A percentile compares a stretch with the other conserved stretches of the same genome.
Evolutionary conservation across 148 eudicot species (phyloP).

Genomic region (Diospyros kaki): DNA sequence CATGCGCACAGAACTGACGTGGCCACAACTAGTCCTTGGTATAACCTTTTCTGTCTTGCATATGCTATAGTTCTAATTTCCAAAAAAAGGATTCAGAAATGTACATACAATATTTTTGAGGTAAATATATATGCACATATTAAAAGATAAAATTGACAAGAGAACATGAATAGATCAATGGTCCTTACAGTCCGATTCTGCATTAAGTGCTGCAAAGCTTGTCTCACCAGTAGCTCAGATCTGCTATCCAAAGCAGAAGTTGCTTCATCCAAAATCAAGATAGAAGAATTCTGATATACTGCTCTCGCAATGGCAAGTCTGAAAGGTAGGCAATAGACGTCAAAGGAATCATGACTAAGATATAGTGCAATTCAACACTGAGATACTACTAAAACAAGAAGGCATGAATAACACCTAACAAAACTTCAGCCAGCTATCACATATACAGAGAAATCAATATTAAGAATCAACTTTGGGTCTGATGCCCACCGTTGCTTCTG

Average conservation of each 20-base stretch:
- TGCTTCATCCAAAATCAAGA: constrained; percentile 91
- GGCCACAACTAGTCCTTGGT: no score
- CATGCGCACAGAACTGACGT: background rate
- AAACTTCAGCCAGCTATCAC: background rate
- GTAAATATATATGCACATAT: background rate
- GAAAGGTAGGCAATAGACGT: constrained; percentile 15
- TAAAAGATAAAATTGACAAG: background rate
- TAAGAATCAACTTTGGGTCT: background rate
- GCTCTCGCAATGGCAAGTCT: constrained; percentile 97
- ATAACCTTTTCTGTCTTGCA: no score
- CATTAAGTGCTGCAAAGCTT: constrained; percentile 81
- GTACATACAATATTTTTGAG: background rate
- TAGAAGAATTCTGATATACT: constrained; percentile 81
- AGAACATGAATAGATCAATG: background rate
- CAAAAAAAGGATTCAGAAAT: background rate
- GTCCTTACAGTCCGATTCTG: constrained; percentile 69
- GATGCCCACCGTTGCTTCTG: constrained; percentile 80
- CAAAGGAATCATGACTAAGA: background rate
- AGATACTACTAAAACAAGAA: background rate
- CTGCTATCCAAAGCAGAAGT: constrained; percentile 91
- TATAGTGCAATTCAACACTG: background rate
- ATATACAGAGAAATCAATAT: background rate
- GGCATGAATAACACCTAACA: background rate
- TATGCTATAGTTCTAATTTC: background rate
- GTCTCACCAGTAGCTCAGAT: constrained; percentile 90